These are phyloP conservation scores for Protostelium mycophagum DNA, from an alignment of 78 protist genomes.

Conservation along the genomic window DNA sequence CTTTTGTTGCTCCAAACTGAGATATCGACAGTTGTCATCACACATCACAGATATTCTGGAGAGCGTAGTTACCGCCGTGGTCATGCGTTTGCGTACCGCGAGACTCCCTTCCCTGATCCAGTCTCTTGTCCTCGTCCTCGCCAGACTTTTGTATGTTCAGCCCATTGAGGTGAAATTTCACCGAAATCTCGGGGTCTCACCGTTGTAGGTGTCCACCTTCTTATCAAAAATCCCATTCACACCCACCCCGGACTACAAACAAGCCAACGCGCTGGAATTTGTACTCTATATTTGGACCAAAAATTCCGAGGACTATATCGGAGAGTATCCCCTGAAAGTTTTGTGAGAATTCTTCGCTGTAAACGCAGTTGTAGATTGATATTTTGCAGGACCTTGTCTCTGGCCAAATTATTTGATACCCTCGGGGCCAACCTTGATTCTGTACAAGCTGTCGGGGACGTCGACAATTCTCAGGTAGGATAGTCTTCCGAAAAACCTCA, in stretches of 20 bases:
- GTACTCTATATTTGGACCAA: background rate
- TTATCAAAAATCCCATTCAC: background rate
- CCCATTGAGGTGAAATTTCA: background rate
- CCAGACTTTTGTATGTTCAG: background rate
- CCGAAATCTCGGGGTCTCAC: background rate
- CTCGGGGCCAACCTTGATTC: background rate
- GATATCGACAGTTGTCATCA: background rate
- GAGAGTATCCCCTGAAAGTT: background rate
- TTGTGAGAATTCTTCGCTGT: background rate
- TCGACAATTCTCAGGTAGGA: background rate
- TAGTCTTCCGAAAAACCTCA: background rate
- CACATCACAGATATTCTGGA: background rate
- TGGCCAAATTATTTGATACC: background rate
- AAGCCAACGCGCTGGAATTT: background rate
- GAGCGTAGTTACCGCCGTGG: background rate
- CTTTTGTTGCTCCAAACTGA: too few relatives aligned
- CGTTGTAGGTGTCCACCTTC: background rate
- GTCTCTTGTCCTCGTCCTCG: background rate
- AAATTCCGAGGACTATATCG: background rate
- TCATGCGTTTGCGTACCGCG: background rate
- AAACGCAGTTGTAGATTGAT: background rate
- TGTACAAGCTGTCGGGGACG: background rate
- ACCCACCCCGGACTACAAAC: background rate
- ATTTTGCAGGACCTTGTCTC: background rate
- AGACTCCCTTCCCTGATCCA: background rate